Base-by-base conservation (phyloP, 2,329 filamentous ascomycete species). In the Pseudofabraea citricarpa region DNA sequence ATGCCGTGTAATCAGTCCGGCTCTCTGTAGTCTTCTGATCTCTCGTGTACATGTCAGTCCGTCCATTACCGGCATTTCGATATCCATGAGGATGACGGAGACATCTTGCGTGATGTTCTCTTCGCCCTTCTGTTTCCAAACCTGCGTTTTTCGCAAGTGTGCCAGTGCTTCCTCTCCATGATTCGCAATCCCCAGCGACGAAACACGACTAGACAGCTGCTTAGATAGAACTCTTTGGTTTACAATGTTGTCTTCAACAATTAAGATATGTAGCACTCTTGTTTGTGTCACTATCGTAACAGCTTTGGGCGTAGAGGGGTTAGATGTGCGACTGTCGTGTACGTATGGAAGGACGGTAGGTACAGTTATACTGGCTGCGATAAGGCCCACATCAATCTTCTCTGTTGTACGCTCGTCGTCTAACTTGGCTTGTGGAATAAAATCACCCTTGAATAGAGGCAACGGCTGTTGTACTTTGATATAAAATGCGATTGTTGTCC, bases 231-330 rank as follows among this genome's bases (percentile, higher is more conserved):
- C 87, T 64, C 89, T 89, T 56, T 90, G 86, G 61, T 90, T 90
- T 55, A 90, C 84, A 5, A 75, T 73, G 55, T 91, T 90, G 60
- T 91, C 87, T 62, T 91, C 87, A 3, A 91, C 87, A 29, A 90
- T 69, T 19, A 91, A 21, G 20, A 36, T 20, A 2, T 36, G 20
- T 15, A 31, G 16, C 27, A 2, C 27, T n/a, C 9, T 4, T 6
- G 16, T 12, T 31, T 31, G 27, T 12, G 4, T 10, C 27, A 4
- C 27, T 15, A n/a, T 15, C 10, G 9, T 31, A 31, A 12, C 13
- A 6, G 16, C 2, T n/a, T n/a, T n/a, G 27, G 27, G 27, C 2
- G 6, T 7, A 7, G 27, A 31, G 13, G 13, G 5, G 13, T 31
- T 15, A 31, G 27, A 12, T n/a, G 27, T 12, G 13, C 13, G 27